Conservation (phyloP, 148 eudicot species). For the Simmondsia chinensis region DNA sequence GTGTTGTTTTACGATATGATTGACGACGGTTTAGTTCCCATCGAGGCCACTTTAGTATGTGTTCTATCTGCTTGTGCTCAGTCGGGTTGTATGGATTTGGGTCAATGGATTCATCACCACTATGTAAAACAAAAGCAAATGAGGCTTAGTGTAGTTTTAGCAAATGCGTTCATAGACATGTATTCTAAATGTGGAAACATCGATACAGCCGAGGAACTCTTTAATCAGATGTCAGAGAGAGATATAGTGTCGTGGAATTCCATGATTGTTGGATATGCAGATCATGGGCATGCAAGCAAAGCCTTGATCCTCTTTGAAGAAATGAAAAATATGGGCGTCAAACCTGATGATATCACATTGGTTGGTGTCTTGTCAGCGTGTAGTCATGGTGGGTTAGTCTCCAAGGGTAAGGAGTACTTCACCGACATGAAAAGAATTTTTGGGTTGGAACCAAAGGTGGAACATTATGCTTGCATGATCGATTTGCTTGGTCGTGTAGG, state of each 20-base stretch:
- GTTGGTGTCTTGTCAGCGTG: slow-evolving; percentile 56
- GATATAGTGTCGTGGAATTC: slow-evolving; percentile 57
- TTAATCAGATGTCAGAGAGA: slow-evolving; percentile 32
- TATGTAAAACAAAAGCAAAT: slow-evolving; percentile 29
- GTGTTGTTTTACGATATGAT: slow-evolving; percentile 48
- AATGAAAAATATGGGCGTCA: slow-evolving; percentile 26
- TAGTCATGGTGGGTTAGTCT: slow-evolving; percentile 51
- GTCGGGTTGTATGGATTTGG: slow-evolving; percentile 38
- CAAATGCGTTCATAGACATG: slow-evolving; percentile 55
- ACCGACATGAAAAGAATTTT: slow-evolving; percentile 24
- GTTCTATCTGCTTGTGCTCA: slow-evolving; percentile 62
- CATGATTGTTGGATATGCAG: slow-evolving; percentile 50
- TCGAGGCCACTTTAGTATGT: slow-evolving; percentile 46
- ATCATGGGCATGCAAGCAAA: slow-evolving; percentile 47
- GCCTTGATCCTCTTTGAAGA: slow-evolving; percentile 40
- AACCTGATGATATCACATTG: slow-evolving; percentile 51
- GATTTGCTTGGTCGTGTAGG: slow-evolving; percentile 62
- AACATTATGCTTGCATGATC: slow-evolving; percentile 60
- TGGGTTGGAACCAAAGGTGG: slow-evolving; percentile 32
- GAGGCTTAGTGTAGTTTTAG: slow-evolving; percentile 22
- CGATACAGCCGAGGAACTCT: slow-evolving; percentile 39
- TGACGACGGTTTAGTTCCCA: slow-evolving; percentile 29
- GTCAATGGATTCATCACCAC: slow-evolving; percentile 31
- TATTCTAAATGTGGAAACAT: slow-evolving; percentile 56
- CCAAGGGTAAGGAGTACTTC: slow-evolving; percentile 32